Evolutionary conservation across 2,329 filamentous ascomycete genomes (phyloP), one percentile per base, ranked within the genome.

Genomic region (Aureobasidium uvarum): DNA sequence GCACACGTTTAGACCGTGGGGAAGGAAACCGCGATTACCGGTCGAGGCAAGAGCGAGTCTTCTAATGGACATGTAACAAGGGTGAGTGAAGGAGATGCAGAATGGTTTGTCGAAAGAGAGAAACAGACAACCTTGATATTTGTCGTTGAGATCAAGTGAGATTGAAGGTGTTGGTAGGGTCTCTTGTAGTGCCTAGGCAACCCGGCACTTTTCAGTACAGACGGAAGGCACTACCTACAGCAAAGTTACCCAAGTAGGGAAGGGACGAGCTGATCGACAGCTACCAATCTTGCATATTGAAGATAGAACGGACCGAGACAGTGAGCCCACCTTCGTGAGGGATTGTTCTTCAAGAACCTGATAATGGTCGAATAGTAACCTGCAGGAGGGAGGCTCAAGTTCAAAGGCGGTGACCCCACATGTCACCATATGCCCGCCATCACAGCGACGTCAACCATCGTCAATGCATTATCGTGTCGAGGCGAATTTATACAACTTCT

Each of bases 351-450:
- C 25, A 51, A n/a, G 48, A n/a, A 23, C 31, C 8, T 20, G 31
- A 54, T 16, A 31, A 38, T 54, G 25, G 6, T 3, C 23, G 1
- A 36, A 11, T 54, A 54, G 28, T 16, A 31, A 38, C n/a, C n/a
- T 38, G 50, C 33, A 54, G n/a, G 31, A 38, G 14, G 38, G 56
- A 60, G 56, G 41, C 56, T 46, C 43, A 45, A 13, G 23, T 8
- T 18, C 28, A 60, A 62, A 51, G 58, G 58, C 58, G 58, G 58
- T 62, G 58, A 62, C 58, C 36, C 58, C 58, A 62, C 58, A 41
- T 18, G 16, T 39, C 58, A 33, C 28, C n/a, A 39, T 45, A 18
- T 28, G 28, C 20, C 14, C 45, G 14, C 20, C 45, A 36, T 48
- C 39, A 31, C 31, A 10, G 20, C 41, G 45, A 62, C 58, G 58